phyloP scores from a whole-genome alignment of 2,329 filamentous ascomycete species.

The Stachybotrys chlorohalonatus region DNA sequence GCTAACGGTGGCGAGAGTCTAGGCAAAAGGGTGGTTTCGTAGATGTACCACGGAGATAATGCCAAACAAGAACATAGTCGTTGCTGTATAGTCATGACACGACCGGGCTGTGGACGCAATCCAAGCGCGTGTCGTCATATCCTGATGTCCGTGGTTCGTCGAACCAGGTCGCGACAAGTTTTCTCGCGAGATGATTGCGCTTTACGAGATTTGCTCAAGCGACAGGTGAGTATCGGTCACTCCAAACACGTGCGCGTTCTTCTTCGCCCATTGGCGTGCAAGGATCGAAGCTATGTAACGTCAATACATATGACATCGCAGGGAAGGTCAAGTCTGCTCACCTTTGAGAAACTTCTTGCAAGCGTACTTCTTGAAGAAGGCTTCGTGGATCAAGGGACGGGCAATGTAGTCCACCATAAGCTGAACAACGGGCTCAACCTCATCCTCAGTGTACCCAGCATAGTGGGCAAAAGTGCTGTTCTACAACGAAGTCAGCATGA shows the following conservation, averaged over 20 bases:
- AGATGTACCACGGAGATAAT: not conserved
- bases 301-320: not conserved
- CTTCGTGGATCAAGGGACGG: constrained; percentile 83
- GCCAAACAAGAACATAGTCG: not conserved
- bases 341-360: constrained; percentile 99
- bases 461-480: constrained; percentile 84
- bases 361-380: constrained; percentile 99
- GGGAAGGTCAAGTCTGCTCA: constrained; percentile 34
- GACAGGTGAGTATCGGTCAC: constrained; percentile 40
- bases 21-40: not conserved
- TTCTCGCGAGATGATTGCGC: not conserved
- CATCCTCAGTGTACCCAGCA: constrained; percentile 83
- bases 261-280: constrained; percentile 88
- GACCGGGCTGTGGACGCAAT: not conserved
- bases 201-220: constrained; percentile 37
- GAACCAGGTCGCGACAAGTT: not conserved
- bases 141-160: not conserved
- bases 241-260: constrained; percentile 52
- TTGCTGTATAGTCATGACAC: not conserved
- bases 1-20: not conserved
- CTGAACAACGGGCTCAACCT: constrained; percentile 85
- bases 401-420: constrained; percentile 97
- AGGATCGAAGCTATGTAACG: constrained; percentile 67
- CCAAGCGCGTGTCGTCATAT: not conserved
- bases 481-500: constrained; percentile 17